phyloP scores from a whole-genome alignment of 176 grass and related monocot species.

The Stipa capillata region DNA sequence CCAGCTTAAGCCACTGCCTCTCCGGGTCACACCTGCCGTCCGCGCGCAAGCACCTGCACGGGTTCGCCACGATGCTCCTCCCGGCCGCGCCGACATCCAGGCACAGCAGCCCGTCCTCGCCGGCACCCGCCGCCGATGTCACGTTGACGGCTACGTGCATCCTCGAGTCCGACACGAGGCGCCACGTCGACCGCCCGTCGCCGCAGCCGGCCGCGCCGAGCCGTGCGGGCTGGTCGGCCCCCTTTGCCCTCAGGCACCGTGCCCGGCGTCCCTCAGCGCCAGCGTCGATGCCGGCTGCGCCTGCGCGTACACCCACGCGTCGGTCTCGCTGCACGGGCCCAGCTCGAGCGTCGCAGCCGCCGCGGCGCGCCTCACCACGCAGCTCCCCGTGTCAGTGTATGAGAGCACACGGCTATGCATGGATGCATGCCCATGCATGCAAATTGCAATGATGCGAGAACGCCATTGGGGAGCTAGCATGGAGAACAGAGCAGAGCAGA shows the following conservation, averaged over 20 bases:
- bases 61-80: slow-evolving; percentile 48
- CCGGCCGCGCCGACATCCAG: slow-evolving; percentile 53
- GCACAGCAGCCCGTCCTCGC: slow-evolving; percentile 16
- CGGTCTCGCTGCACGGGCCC: slow-evolving; percentile 44
- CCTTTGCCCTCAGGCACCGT: slow-evolving; percentile 47
- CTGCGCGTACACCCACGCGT: slow-evolving; percentile 34
- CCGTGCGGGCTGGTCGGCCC: slow-evolving; percentile 20
- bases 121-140: background rate
- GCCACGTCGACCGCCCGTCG: slow-evolving; percentile 46
- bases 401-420: slow-evolving; percentile 39
- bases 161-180: slow-evolving; percentile 51
- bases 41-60: slow-evolving; percentile 42
- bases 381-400: slow-evolving; percentile 50
- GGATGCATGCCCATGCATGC: too few relatives aligned
- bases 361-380: background rate
- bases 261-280: slow-evolving; percentile 10
- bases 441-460: background rate
- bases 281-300: slow-evolving; percentile 24
- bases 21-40: slow-evolving; percentile 47
- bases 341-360: slow-evolving; percentile 20
- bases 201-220: slow-evolving; percentile 33
- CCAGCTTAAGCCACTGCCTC: slow-evolving; percentile 70
- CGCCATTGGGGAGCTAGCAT: background rate
- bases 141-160: slow-evolving; percentile 55
- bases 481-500: background rate